Evolutionary conservation across 2,329 filamentous ascomycete genomes (phyloP).

Genomic region (Ophiosphaerella narmari): DNA sequence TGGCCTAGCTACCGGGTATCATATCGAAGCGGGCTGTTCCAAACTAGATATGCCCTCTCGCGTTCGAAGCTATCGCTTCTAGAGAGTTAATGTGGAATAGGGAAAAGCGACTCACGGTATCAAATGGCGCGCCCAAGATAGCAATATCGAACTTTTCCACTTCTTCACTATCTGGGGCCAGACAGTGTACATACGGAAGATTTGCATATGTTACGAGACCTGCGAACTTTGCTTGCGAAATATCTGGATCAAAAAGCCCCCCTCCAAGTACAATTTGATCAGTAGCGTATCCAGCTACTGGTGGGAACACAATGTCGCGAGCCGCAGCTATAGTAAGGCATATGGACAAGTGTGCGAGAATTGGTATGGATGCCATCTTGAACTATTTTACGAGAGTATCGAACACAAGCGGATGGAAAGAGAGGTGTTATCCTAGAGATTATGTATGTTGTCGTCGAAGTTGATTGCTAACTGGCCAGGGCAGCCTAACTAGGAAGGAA

Average conservation of each 20-base stretch:
- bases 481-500: conserved; percentile 5
- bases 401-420: neutral
- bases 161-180: conserved; percentile 41
- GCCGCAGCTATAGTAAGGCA: conserved; percentile 10
- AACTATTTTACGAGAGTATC: neutral
- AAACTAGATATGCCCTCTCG: no score
- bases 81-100: neutral
- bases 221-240: conserved; percentile 42
- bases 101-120: conserved; percentile 46
- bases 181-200: conserved; percentile 54
- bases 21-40: no score
- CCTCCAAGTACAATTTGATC: conserved; percentile 35
- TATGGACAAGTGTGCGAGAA: neutral
- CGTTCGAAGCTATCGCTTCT: neutral
- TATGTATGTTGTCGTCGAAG: conserved; percentile 1
- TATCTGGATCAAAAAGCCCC: conserved; percentile 26
- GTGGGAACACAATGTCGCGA: conserved; percentile 53
- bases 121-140: conserved; percentile 55
- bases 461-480: conserved; percentile 2
- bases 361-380: neutral
- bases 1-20: no score
- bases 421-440: neutral
- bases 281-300: conserved; percentile 41
- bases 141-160: conserved; percentile 55
- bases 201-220: conserved; percentile 56